phyloP scores from a whole-genome alignment of 768 basidiomycete genomes.

The Asterophora parasitica region DNA sequence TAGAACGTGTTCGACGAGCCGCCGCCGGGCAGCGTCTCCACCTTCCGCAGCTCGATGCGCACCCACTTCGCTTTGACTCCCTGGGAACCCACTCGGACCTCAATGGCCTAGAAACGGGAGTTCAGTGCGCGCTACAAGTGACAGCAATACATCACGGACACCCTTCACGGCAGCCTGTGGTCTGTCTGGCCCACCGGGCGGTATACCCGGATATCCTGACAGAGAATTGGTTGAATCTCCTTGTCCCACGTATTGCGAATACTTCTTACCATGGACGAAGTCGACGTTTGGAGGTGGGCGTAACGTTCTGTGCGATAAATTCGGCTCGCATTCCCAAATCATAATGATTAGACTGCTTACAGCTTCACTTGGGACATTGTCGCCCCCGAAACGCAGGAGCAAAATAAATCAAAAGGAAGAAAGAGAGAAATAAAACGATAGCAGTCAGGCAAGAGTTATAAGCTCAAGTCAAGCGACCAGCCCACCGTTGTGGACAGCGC shows the following conservation, averaged over 20 bases:
- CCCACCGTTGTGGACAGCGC: conserved; percentile 10
- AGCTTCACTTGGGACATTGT: conserved; percentile 42
- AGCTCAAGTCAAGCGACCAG: conserved; percentile 1
- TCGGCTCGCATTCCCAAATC: conserved; percentile 8
- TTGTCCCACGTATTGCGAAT: background rate
- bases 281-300: conserved; percentile 88
- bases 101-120: conserved; percentile 64
- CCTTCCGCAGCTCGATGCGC: conserved; percentile 84
- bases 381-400: background rate
- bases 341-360: conserved; percentile 30
- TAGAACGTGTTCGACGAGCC: conserved; percentile 66
- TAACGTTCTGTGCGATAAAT: conserved; percentile 48
- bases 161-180: conserved; percentile 84
- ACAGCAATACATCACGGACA: conserved; percentile 41
- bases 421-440: background rate
- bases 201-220: conserved; percentile 81
- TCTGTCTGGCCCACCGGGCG: conserved; percentile 68
- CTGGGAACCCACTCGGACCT: conserved; percentile 69
- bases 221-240: conserved; percentile 10
- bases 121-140: conserved; percentile 9
- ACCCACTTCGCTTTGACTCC: conserved; percentile 92
- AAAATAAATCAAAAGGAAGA: background rate
- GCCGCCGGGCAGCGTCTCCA: conserved; percentile 77
- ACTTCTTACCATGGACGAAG: conserved; percentile 67
- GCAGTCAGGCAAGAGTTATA: no score